Evolutionary conservation across 2,329 filamentous ascomycete genomes (phyloP).

Genomic region (Curvularia lunata): DNA sequence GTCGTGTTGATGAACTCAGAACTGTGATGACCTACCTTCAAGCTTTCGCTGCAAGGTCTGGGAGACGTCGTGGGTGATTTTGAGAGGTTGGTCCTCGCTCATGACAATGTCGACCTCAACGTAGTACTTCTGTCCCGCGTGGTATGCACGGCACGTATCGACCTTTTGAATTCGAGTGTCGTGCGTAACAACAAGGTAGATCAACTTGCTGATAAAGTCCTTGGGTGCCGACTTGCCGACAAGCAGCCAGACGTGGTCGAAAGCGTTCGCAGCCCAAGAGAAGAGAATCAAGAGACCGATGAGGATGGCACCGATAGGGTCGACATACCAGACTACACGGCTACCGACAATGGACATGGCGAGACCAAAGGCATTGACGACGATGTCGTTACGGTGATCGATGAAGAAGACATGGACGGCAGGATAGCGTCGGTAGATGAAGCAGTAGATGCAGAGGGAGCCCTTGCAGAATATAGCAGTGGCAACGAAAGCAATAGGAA

Average conservation of each 20-base stretch:
- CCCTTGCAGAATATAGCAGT: constrained; percentile 58
- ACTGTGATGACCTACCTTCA: constrained; percentile 52
- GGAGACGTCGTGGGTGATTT: constrained; percentile 65
- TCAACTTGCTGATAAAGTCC: constrained; percentile 63
- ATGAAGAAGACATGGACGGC: constrained; percentile 64
- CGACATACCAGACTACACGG: constrained; percentile 64
- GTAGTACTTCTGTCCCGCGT: constrained; percentile 66
- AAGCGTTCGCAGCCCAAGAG: constrained; percentile 67
- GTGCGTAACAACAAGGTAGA: constrained; percentile 63
- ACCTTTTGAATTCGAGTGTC: constrained; percentile 62
- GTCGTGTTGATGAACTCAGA: not conserved
- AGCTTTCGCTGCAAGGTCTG: constrained; percentile 67
- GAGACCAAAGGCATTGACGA: constrained; percentile 62
- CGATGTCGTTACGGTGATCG: constrained; percentile 64
- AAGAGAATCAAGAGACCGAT: constrained; percentile 67
- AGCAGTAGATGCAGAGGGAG: constrained; percentile 62
- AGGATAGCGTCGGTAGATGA: constrained; percentile 60
- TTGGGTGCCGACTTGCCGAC: constrained; percentile 67
- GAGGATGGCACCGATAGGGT: constrained; percentile 65
- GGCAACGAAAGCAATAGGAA: constrained; percentile 62
- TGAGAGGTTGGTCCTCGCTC: constrained; percentile 61
- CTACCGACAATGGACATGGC: constrained; percentile 63
- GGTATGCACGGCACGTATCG: constrained; percentile 66
- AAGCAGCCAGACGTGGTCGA: constrained; percentile 67
- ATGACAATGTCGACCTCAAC: constrained; percentile 69